Base-by-base conservation (phyloP, 352 stramenopile genomes). In the Phytophthora ramorum region DNA sequence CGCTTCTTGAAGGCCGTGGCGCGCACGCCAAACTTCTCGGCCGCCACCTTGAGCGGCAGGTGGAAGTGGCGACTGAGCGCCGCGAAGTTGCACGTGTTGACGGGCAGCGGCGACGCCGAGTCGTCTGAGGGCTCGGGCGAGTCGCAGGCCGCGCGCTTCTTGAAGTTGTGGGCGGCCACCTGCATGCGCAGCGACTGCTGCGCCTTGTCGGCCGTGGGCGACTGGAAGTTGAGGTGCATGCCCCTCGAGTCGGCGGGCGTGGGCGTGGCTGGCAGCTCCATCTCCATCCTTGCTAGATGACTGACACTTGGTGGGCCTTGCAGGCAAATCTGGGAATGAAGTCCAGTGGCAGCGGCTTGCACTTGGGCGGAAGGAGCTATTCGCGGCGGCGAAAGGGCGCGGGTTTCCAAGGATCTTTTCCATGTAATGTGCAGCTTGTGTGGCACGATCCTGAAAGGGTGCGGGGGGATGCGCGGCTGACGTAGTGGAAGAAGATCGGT, bases 1-100 rank as follows among this genome's bases (percentile, higher is more conserved):
- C 81, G 73, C 55, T 92, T 92, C 69, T 92, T 90, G 69, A 91
- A 91, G 32, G 83, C 83, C n/a, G 83, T 91, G n/a, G 83, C 83
- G 7, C 83, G 80, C n/a, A 91, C 83, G 14, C 83, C 83, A 58
- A 91, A 91, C 66, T 91, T 90, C 60, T 91, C 83, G 22, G 83
- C 83, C 13, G 83, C 83, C 14, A 76, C 69, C 55, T 91, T 91
- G 22, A 91, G 74, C 14, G 83, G 83, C 47, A 91, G 50, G 50
- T 91, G 78, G 51, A 91, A 91, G 58, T 90, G 78, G 26, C 76
- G 70, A 38, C 80, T 89, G 56, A 89, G 86, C 2, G 83, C 82
- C 45, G 86, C 73, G 43, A 92, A 92, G 70, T 85, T 92, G 72
- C 30, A 87, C 51, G 66, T 70, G 22, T 71, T 58, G 13, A 79